These are phyloP conservation scores for Scleroderma citrinum DNA, from an alignment of 768 basidiomycete genomes.

Conservation along the genomic window DNA sequence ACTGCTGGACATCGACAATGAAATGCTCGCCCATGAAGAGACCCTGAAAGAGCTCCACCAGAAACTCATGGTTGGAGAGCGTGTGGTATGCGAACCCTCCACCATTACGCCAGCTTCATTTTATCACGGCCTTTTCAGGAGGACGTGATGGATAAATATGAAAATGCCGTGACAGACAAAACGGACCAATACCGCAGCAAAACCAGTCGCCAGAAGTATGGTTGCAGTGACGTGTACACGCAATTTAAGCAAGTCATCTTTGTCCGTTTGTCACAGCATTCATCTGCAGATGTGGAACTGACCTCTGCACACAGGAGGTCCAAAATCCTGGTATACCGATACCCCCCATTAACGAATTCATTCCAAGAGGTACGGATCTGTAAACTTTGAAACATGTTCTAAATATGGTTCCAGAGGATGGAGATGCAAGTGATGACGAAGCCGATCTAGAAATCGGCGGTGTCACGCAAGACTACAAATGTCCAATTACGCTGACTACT, in stretches of 20 bases:
- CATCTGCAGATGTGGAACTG: slow-evolving; percentile 3
- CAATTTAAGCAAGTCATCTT: slow-evolving; percentile 62
- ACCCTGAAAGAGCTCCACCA: slow-evolving; percentile 54
- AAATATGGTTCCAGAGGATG: slow-evolving; percentile 49
- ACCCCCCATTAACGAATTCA: slow-evolving; percentile 71
- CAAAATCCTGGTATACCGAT: slow-evolving; percentile 60
- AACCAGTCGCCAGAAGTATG: slow-evolving; percentile 78
- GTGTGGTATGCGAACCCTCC: slow-evolving; percentile 44
- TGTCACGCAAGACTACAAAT: slow-evolving; percentile 75
- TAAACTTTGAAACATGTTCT: neutral
- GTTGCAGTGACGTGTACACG: slow-evolving; percentile 51
- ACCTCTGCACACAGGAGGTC: slow-evolving; percentile 46
- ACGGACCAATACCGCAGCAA: slow-evolving; percentile 46
- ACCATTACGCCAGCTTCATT: neutral
- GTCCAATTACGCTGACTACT: slow-evolving; percentile 67
- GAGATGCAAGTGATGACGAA: slow-evolving; percentile 77
- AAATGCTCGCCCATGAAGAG: slow-evolving; percentile 52
- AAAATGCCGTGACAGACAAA: slow-evolving; percentile 35
- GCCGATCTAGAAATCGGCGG: slow-evolving; percentile 90
- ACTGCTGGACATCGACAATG: slow-evolving; percentile 58
- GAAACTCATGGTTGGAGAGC: slow-evolving; percentile 45
- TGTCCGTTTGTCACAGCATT: slow-evolving; percentile 36
- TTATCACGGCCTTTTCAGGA: slow-evolving; percentile 33
- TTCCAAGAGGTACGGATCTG: slow-evolving; percentile 51
- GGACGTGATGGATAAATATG: slow-evolving; percentile 47